Percentiles rank a stretch among this genome's conserved stretches.
Evolutionary conservation across 2,329 filamentous ascomycete genomes (phyloP).

Genomic region (Alternaria sp.): DNA sequence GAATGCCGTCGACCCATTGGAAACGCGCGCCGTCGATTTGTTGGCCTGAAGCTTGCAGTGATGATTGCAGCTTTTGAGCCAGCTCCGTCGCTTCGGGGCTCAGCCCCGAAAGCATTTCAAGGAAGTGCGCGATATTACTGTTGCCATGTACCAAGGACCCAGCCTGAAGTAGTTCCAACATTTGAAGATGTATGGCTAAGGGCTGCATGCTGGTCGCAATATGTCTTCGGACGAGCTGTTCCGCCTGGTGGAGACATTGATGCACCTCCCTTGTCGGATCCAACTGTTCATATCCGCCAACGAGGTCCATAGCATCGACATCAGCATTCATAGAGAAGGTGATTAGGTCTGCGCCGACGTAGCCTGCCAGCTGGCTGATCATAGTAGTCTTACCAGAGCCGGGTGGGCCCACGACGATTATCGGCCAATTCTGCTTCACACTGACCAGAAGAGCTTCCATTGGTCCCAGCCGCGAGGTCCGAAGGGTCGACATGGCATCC

Average conservation of each 20-base stretch:
- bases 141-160: background rate
- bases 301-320: slow-evolving; percentile 94
- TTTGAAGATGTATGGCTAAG: slow-evolving; percentile 9
- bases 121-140: slow-evolving; percentile 13
- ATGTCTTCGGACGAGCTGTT: slow-evolving; percentile 57
- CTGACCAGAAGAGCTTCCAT: slow-evolving; percentile 89
- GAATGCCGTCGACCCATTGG: slow-evolving; percentile 93
- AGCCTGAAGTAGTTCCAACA: slow-evolving; percentile 31
- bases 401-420: slow-evolving; percentile 83
- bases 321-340: slow-evolving; percentile 93
- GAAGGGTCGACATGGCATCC: slow-evolving; percentile 24
- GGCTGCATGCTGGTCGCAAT: slow-evolving; percentile 21
- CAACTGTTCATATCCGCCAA: slow-evolving; percentile 94
- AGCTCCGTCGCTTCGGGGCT: slow-evolving; percentile 36
- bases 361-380: slow-evolving; percentile 78
- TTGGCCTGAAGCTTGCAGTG: slow-evolving; percentile 61
- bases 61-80: slow-evolving; percentile 56
- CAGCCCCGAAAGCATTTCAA: slow-evolving; percentile 17
- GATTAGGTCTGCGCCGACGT: slow-evolving; percentile 76
- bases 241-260: slow-evolving; percentile 62
- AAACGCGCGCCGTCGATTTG: slow-evolving; percentile 77
- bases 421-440: slow-evolving; percentile 84
- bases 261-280: slow-evolving; percentile 79
- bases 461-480: slow-evolving; percentile 66
- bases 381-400: slow-evolving; percentile 87